Conservation (phyloP, 164 flowering plant species). For the grape (Vitis vinifera) region DNA sequence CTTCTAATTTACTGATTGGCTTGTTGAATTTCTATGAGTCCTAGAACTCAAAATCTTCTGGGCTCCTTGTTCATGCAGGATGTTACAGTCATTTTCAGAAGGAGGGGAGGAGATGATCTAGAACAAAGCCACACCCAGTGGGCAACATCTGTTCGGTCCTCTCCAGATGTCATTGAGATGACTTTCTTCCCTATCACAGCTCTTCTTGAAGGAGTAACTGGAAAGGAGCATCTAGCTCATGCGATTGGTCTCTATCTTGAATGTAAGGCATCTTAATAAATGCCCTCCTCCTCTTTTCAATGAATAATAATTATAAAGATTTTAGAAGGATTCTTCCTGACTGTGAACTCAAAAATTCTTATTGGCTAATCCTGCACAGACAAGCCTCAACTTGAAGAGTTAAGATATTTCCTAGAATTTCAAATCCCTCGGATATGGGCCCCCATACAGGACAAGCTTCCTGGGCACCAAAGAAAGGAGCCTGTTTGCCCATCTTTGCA, state of each 20-base stretch:
- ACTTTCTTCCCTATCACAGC: slow-evolving; percentile 60
- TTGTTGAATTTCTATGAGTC: slow-evolving; percentile 1
- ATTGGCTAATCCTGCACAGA: slow-evolving; percentile 37
- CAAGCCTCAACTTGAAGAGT: slow-evolving; percentile 86
- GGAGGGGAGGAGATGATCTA: slow-evolving; percentile 90
- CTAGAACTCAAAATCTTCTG: slow-evolving; percentile 8
- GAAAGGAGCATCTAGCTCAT: slow-evolving; percentile 59
- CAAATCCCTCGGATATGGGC: slow-evolving; percentile 85
- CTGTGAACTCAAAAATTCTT: background rate
- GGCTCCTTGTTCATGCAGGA: slow-evolving; percentile 49
- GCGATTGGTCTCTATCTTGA: slow-evolving; percentile 74
- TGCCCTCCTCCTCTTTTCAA: background rate
- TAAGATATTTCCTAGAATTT: slow-evolving; percentile 77
- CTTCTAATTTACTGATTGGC: slow-evolving; percentile 5
- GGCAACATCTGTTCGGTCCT: slow-evolving; percentile 56
- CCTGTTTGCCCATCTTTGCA: slow-evolving; percentile 86
- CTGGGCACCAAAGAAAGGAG: slow-evolving; percentile 70
- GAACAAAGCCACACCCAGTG: slow-evolving; percentile 65
- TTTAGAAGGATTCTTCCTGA: slow-evolving; percentile 2
- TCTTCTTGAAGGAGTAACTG: slow-evolving; percentile 62
- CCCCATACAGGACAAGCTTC: slow-evolving; percentile 54
- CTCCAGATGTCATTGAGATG: slow-evolving; percentile 85
- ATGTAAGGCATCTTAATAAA: slow-evolving; percentile 38
- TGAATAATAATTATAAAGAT: background rate
- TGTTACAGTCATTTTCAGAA: slow-evolving; percentile 73